Evolutionary conservation across 768 basidiomycete genomes (phyloP).

Genomic region (Naganishia vishniacii): DNA sequence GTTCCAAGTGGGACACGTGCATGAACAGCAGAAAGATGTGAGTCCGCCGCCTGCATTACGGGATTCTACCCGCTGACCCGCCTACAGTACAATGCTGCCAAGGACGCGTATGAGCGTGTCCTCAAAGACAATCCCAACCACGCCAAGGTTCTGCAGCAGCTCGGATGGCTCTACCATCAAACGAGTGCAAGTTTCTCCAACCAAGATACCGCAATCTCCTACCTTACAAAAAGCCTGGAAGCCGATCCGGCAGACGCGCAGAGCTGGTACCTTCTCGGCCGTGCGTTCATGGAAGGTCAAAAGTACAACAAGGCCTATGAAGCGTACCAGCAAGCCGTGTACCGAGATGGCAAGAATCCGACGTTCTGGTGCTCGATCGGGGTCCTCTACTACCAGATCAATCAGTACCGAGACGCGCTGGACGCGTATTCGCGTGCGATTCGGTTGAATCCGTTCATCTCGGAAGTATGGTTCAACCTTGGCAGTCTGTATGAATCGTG

Average conservation of each 20-base stretch:
- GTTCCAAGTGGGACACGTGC: conserved; percentile 99
- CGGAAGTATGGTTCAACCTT: conserved; percentile 91
- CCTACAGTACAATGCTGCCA: conserved; percentile 72
- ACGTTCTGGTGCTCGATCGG: conserved; percentile 99
- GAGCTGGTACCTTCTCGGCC: conserved; percentile 96
- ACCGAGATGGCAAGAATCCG: conserved; percentile 96
- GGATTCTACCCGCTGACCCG: too few species aligned
- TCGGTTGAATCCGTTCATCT: conserved; percentile 96
- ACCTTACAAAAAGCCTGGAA: conserved; percentile 89
- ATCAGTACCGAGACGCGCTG: conserved; percentile 96
- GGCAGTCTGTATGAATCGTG: conserved; percentile 95
- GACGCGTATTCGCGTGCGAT: conserved; percentile 99
- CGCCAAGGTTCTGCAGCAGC: conserved; percentile 93
- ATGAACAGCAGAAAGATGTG: conserved; percentile 94
- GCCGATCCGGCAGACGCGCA: conserved; percentile 93
- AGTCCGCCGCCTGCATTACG: background rate
- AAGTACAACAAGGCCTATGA: conserved; percentile 99
- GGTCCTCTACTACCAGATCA: conserved; percentile 98
- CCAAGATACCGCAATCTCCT: conserved; percentile 86
- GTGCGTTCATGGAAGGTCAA: conserved; percentile 96
- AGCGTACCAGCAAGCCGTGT: conserved; percentile 97
- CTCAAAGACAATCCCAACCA: conserved; percentile 87
- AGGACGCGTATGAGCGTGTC: conserved; percentile 93
- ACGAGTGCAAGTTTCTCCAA: conserved; percentile 91
- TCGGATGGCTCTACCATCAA: conserved; percentile 97